A percentile compares a stretch with the other conserved stretches of the same genome.
Evolutionary conservation across 1,284 basidiomycete species (phyloP).

Genomic region (Moesziomyces parantarcticus): DNA sequence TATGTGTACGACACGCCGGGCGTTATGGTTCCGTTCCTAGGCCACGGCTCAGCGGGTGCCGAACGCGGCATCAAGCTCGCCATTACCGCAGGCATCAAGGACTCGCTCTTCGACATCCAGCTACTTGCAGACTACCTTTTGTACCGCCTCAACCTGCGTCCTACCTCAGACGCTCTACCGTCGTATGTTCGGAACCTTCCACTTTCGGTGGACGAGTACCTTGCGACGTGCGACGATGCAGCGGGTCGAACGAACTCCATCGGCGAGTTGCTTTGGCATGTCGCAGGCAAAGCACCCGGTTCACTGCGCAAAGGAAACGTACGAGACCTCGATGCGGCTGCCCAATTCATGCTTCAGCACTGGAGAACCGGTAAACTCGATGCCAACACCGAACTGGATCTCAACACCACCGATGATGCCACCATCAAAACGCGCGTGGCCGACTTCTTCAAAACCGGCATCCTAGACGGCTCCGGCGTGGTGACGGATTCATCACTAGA

Average conservation of each 20-base stretch:
- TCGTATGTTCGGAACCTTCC: constrained; percentile 36
- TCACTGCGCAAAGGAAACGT: constrained; percentile 53
- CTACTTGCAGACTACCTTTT: constrained; percentile 85
- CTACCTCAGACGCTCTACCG: constrained; percentile 2
- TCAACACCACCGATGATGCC: constrained; percentile 29
- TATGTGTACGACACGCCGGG: constrained; percentile 97
- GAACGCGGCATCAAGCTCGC: constrained; percentile 93
- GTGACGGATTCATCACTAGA: not conserved
- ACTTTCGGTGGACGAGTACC: constrained; percentile 9
- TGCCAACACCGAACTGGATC: constrained; percentile 56
- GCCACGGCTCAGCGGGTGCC: constrained; percentile 81
- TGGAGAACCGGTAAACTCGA: constrained; percentile 58
- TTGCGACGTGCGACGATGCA: constrained; percentile 25
- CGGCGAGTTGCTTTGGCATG: constrained; percentile 33
- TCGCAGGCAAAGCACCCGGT: constrained; percentile 60
- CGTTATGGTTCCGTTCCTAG: constrained; percentile 96
- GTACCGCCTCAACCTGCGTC: constrained; percentile 80
- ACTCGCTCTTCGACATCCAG: constrained; percentile 87
- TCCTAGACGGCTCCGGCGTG: not conserved
- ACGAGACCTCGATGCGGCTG: constrained; percentile 55
- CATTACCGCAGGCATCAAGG: constrained; percentile 93
- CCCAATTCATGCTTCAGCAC: constrained; percentile 58
- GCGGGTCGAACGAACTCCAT: constrained; percentile 53
- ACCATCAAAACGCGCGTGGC: not conserved
- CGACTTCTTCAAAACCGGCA: constrained; percentile 7